Conservation (phyloP, 164 flowering plant species). For the Annona squamosa region DNA sequence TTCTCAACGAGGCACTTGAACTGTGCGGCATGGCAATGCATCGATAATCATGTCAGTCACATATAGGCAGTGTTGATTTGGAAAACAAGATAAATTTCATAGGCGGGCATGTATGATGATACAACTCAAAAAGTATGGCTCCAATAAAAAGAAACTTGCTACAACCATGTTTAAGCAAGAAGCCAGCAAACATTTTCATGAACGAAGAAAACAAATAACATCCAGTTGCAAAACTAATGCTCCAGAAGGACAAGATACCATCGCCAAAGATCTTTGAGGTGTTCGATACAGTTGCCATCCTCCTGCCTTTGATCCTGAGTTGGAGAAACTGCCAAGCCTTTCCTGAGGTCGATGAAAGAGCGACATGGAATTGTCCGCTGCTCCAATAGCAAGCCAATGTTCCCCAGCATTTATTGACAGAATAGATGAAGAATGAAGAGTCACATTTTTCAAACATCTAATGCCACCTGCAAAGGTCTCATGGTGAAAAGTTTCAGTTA, state of each 20-base stretch:
- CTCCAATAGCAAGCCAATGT: constrained; percentile 94
- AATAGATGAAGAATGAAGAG: constrained; percentile 63
- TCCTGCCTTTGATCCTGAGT: constrained; percentile 58
- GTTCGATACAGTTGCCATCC: constrained; percentile 99
- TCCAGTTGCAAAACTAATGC: not conserved
- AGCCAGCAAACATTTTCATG: not conserved
- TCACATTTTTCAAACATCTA: constrained; percentile 82
- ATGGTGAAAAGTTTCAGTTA: not conserved
- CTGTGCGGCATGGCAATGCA: not conserved
- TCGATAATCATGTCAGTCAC: not conserved
- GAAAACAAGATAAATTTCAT: not conserved
- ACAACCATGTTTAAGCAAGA: not conserved
- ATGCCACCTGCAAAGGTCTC: constrained; percentile 52
- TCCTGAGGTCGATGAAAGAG: constrained; percentile 96
- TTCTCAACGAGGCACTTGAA: no score
- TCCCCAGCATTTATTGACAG: constrained; percentile 91
- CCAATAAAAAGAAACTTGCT: not conserved
- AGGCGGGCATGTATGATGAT: not conserved
- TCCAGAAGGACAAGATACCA: constrained; percentile 35
- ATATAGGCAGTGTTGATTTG: not conserved
- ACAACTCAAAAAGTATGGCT: not conserved
- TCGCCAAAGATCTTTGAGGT: constrained; percentile 76
- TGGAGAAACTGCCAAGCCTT: constrained; percentile 69
- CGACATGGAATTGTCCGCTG: constrained; percentile 98
- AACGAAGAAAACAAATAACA: not conserved